These are phyloP conservation scores for Penicillium digitatum DNA, from an alignment of 2,329 filamentous ascomycete genomes.

Conservation along the genomic window DNA sequence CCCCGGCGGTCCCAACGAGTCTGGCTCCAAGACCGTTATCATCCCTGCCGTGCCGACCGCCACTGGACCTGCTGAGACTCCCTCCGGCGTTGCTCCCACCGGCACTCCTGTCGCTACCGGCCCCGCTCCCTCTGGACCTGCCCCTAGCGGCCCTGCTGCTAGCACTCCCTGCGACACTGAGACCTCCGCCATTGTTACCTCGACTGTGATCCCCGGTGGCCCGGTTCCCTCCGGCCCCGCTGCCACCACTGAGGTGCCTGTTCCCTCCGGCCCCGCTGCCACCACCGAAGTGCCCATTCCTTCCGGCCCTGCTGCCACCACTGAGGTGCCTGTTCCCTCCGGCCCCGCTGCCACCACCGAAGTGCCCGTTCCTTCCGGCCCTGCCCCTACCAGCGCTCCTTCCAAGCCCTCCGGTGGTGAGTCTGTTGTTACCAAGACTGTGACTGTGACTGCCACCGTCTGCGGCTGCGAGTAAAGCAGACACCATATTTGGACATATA, in stretches of 20 bases:
- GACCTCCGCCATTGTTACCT: constrained; percentile 13
- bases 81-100: constrained; percentile 9
- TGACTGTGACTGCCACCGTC: constrained; percentile 23
- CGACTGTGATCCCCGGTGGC: constrained; percentile 9
- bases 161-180: constrained; percentile 19
- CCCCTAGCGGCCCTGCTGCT: not conserved
- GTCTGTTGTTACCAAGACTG: constrained; percentile 13
- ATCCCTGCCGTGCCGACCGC: constrained; percentile 9
- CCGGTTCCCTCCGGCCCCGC: constrained; percentile 4
- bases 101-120: not conserved
- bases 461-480: constrained; percentile 22
- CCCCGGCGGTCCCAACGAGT: not conserved
- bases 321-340: not conserved
- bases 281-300: not conserved
- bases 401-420: constrained; percentile 1
- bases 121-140: constrained; percentile 9
- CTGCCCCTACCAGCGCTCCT: constrained; percentile 17
- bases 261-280: constrained; percentile 7
- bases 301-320: constrained; percentile 10
- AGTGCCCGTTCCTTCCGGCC: constrained; percentile 1
- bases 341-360: constrained; percentile 6
- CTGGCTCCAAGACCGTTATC: not conserved
- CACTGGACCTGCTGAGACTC: constrained; percentile 7
- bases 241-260: not conserved
- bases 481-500: not conserved